Conservation (phyloP, 306 rosid species). For the Morella rubra region DNA sequence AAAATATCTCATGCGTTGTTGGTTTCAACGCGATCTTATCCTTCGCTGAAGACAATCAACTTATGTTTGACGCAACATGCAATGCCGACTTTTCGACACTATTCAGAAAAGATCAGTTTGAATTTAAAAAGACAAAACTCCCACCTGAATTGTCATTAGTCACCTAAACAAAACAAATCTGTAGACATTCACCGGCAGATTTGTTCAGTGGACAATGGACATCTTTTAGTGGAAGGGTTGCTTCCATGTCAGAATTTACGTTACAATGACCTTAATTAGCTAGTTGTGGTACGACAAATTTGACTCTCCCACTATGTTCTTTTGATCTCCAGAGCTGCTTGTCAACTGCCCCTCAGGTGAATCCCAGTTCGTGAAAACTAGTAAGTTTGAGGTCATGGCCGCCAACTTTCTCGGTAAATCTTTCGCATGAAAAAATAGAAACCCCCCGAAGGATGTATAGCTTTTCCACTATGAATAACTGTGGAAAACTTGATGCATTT, state of each 20-base stretch:
- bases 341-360: not conserved
- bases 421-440: not conserved
- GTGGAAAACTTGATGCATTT: too few species aligned
- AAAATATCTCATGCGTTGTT: not conserved
- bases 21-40: conserved; percentile 37
- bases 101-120: conserved; percentile 9
- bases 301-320: conserved; percentile 22
- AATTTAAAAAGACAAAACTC: conserved; percentile 7
- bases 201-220: not conserved
- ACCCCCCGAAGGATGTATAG: too few species aligned
- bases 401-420: not conserved
- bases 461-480: too few species aligned
- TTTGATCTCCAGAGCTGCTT: conserved; percentile 14
- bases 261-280: not conserved
- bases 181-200: not conserved
- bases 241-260: conserved; percentile 10
- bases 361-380: not conserved
- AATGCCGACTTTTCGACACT: conserved; percentile 11
- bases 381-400: not conserved
- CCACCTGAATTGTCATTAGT: not conserved
- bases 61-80: conserved; percentile 26
- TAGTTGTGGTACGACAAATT: conserved; percentile 13
- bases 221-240: conserved; percentile 3
- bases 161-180: not conserved
- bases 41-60: conserved; percentile 36